Conservation (phyloP, 768 basidiomycete species). For the Tulasnella sp. region DNA sequence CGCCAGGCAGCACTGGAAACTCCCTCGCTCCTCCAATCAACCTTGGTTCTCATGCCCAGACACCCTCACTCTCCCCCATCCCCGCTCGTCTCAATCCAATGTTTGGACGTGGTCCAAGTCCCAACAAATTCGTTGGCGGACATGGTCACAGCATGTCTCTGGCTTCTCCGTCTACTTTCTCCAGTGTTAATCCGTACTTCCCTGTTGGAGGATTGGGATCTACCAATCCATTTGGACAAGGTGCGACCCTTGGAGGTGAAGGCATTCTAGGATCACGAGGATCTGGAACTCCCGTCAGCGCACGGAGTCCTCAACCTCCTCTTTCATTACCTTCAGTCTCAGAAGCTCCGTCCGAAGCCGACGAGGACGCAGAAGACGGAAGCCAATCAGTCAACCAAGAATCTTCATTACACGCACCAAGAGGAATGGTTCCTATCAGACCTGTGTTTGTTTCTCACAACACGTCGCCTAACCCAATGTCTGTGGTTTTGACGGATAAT, state of each 20-base stretch:
- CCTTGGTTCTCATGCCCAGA: neutral
- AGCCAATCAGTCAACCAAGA: constrained; percentile 3
- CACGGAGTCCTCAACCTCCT: constrained; percentile 9
- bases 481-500: neutral
- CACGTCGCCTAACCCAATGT: neutral
- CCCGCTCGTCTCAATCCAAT: constrained; percentile 12
- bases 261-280: constrained; percentile 5
- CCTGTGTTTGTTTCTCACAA: constrained; percentile 14
- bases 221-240: constrained; percentile 55
- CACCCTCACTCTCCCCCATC: constrained; percentile 19
- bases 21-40: constrained; percentile 9
- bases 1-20: constrained; percentile 27
- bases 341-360: constrained; percentile 15
- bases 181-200: constrained; percentile 33
- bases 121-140: too few relatives aligned
- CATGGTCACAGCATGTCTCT: constrained; percentile 69
- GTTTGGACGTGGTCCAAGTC: constrained; percentile 16
- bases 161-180: constrained; percentile 30
- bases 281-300: too few relatives aligned
- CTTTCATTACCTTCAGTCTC: constrained; percentile 13
- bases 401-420: constrained; percentile 12
- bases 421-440: constrained; percentile 8
- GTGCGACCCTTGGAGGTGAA: constrained; percentile 39
- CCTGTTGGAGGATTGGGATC: constrained; percentile 24
- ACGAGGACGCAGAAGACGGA: constrained; percentile 12